Evolutionary conservation across 179 eudicot species (phyloP).

Genomic region (Beta corolliflora): DNA sequence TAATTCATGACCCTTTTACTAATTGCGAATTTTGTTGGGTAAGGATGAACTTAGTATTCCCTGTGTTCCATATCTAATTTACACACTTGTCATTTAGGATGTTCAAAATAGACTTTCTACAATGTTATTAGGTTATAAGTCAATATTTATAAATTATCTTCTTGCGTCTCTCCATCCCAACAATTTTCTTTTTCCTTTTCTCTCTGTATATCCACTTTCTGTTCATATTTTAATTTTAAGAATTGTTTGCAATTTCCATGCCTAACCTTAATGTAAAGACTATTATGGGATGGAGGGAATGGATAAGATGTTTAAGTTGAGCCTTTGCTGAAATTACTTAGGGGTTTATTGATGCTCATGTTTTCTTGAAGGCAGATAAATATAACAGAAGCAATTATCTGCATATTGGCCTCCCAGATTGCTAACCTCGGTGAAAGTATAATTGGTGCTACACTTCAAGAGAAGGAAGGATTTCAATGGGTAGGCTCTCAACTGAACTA

Average conservation of each 20-base stretch:
- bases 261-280: not conserved
- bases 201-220: not conserved
- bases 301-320: not conserved
- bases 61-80: not conserved
- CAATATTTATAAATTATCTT: not conserved
- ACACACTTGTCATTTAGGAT: not conserved
- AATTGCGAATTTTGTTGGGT: not conserved
- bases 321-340: not conserved
- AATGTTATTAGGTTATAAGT: not conserved
- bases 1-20: not conserved
- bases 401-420: conserved; percentile 82
- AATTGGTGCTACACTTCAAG: conserved; percentile 88
- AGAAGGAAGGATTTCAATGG: conserved; percentile 85
- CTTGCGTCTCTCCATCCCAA: not conserved
- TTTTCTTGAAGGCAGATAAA: conserved; percentile 49
- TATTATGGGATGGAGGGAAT: not conserved
- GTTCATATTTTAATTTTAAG: not conserved
- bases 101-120: not conserved
- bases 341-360: conserved; percentile 13
- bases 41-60: not conserved
- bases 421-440: conserved; percentile 91
- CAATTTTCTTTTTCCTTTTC: not conserved
- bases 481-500: conserved; percentile 39
- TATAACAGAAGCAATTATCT: conserved; percentile 57
- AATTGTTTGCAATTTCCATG: not conserved